Conservation (phyloP, 306 rosid genomes). For the Benincasa hispida region DNA sequence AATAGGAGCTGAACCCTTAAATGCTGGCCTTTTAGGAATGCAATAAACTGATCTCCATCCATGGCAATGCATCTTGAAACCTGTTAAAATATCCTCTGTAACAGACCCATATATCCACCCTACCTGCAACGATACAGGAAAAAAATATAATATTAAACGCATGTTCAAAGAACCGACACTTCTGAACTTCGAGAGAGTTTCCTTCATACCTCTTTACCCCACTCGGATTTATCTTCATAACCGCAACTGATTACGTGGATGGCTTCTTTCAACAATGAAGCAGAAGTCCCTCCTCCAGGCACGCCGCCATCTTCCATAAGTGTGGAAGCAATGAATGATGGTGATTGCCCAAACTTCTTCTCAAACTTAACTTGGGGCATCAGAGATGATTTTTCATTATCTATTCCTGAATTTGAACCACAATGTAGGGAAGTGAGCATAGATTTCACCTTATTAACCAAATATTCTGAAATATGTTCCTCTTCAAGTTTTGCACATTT, state of each 20-base stretch:
- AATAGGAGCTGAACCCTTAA: slow-evolving; percentile 92
- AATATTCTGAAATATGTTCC: background rate
- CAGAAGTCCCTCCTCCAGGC: slow-evolving; percentile 48
- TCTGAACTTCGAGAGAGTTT: background rate
- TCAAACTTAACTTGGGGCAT: slow-evolving; percentile 70
- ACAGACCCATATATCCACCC: slow-evolving; percentile 99
- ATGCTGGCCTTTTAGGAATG: slow-evolving; percentile 82
- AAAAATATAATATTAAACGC: background rate
- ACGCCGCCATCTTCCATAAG: slow-evolving; percentile 74
- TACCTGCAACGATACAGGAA: slow-evolving; percentile 32
- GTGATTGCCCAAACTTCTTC: slow-evolving; percentile 76
- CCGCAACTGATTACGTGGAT: slow-evolving; percentile 91
- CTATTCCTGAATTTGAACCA: slow-evolving; percentile 47
- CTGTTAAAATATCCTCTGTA: slow-evolving; percentile 83
- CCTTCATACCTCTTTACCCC: slow-evolving; percentile 74
- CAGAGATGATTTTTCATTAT: slow-evolving; percentile 48
- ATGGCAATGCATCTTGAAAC: slow-evolving; percentile 93
- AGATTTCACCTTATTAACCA: background rate
- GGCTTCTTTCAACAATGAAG: slow-evolving; percentile 87
- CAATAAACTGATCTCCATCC: slow-evolving; percentile 96
- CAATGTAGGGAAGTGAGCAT: background rate
- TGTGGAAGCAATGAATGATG: slow-evolving; percentile 59
- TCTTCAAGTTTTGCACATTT: background rate
- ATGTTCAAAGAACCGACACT: no score
- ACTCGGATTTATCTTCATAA: slow-evolving; percentile 88